These are phyloP conservation scores for Fulvia fulva DNA, from an alignment of 2,329 filamentous ascomycete species.

Conservation along the genomic window DNA sequence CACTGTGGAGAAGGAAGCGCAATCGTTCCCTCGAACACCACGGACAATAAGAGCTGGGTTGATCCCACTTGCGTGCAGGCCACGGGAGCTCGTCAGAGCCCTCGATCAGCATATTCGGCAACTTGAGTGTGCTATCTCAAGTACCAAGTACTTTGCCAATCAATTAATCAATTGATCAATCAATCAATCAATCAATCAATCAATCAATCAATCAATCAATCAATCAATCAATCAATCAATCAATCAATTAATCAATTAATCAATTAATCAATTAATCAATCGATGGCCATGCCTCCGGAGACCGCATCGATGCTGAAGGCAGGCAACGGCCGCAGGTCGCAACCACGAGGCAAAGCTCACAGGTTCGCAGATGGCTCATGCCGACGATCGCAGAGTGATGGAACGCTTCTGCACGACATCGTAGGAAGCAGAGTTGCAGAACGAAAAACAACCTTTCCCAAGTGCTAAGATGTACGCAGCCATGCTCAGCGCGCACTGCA, in stretches of 20 bases:
- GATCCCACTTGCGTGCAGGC: neutral
- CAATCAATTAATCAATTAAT: too few relatives aligned
- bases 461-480: constrained; percentile 1
- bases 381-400: neutral
- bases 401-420: neutral
- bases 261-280: too few relatives aligned
- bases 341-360: neutral
- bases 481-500: neutral
- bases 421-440: neutral
- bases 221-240: too few relatives aligned
- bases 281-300: neutral
- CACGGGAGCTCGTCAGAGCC: neutral
- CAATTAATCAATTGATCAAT: too few relatives aligned
- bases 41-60: constrained; percentile 4
- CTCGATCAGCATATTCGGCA: constrained; percentile 2
- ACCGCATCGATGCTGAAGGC: neutral
- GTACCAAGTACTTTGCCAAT: neutral
- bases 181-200: too few relatives aligned
- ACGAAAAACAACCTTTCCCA: neutral
- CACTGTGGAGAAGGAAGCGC: neutral
- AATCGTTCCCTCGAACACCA: neutral
- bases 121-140: neutral
- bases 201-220: too few relatives aligned
- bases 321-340: neutral
- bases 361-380: neutral